A percentile compares a stretch with the other conserved stretches of the same genome.
Conservation (phyloP, 805 yeast species). For the Candida lessepsii region DNA sequence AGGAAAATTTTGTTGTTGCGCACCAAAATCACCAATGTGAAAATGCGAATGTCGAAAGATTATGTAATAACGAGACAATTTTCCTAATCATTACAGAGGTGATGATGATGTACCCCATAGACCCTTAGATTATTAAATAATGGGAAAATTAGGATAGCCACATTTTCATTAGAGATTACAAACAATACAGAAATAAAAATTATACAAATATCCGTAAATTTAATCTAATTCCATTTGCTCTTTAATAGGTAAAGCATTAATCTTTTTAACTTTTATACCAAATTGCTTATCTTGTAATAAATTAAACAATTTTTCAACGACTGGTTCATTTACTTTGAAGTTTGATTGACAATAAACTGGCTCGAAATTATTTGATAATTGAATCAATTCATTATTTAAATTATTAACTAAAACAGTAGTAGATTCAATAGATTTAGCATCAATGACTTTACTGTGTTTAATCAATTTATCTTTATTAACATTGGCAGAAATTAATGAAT, state of each 20-base stretch:
- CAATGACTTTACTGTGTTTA: conserved; percentile 39
- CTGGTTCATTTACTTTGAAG: conserved; percentile 50
- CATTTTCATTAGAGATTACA: no score
- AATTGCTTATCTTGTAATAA: conserved; percentile 66
- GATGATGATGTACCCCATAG: no score
- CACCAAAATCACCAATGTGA: conserved; percentile 1
- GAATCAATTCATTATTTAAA: conserved; percentile 54
- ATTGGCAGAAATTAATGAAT: conserved; percentile 71
- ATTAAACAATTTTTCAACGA: conserved; percentile 40
- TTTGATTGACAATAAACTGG: conserved; percentile 90
- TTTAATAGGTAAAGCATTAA: conserved; percentile 39
- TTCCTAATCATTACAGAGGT: no score
- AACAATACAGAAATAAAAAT: no score
- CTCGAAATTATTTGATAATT: conserved; percentile 69
- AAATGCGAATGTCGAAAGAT: conserved; percentile 1
- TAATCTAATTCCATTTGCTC: conserved; percentile 16
- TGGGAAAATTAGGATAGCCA: no score
- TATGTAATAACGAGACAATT: background rate
- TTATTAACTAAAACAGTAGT: conserved; percentile 59
- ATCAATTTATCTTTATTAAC: conserved; percentile 63
- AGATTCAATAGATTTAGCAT: conserved; percentile 76
- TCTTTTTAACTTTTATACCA: conserved; percentile 63
- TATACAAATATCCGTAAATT: background rate
- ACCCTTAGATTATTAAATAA: no score
- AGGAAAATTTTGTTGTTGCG: conserved; percentile 8